phyloP scores from a whole-genome alignment of 768 basidiomycete genomes.

The Suillus placidus region DNA sequence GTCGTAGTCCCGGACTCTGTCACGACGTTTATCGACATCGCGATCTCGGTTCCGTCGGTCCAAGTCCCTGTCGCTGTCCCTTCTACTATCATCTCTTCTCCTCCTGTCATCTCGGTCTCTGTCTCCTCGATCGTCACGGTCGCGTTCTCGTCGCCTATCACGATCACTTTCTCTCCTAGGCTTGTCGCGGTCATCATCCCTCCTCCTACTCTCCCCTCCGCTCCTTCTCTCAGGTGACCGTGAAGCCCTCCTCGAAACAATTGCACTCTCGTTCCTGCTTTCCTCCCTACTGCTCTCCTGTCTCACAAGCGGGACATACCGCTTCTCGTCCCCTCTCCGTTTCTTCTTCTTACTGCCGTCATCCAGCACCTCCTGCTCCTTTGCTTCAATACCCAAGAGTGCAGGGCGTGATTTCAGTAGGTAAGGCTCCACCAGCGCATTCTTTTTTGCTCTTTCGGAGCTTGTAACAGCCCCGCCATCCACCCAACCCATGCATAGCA shows the following conservation, averaged over 20 bases:
- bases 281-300: conserved; percentile 47
- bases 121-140: conserved; percentile 33
- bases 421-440: conserved; percentile 70
- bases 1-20: conserved; percentile 34
- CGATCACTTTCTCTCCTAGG: conserved; percentile 20
- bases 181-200: conserved; percentile 13
- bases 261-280: conserved; percentile 40
- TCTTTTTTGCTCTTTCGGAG: conserved; percentile 48
- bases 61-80: conserved; percentile 27
- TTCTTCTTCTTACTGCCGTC: no score
- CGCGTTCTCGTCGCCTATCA: conserved; percentile 31
- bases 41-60: conserved; percentile 35
- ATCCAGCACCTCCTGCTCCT: no score
- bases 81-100: conserved; percentile 29
- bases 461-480: conserved; percentile 73
- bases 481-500: conserved; percentile 96
- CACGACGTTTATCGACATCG: conserved; percentile 27
- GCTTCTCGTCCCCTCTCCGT: no score
- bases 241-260: conserved; percentile 44
- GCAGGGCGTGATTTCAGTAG: no score
- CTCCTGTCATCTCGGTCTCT: conserved; percentile 24
- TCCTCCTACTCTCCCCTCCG: conserved; percentile 14
- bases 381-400: no score
- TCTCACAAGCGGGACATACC: no score
- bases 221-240: conserved; percentile 45